Evolutionary conservation across 805 yeast genomes (phyloP).

Genomic region (Lipomyces spencermartinsiae): DNA sequence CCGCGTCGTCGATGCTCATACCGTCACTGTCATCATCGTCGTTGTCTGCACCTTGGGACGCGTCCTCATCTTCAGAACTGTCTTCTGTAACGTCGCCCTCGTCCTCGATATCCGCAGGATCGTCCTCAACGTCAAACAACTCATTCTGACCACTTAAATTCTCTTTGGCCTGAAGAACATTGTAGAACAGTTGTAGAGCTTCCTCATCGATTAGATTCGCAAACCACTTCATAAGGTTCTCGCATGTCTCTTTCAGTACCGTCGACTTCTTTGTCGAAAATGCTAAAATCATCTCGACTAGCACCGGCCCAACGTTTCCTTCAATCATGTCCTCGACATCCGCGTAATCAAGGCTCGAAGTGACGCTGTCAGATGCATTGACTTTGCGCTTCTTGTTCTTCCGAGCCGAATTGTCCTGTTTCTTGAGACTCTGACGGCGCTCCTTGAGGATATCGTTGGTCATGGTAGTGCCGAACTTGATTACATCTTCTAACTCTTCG

Average conservation of each 20-base stretch:
- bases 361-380: background rate
- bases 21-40: slow-evolving; percentile 21
- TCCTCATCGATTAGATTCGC: slow-evolving; percentile 17
- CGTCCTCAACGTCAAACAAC: slow-evolving; percentile 27
- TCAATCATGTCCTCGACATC: background rate
- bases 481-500: slow-evolving; percentile 22
- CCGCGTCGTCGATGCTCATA: slow-evolving; percentile 2
- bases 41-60: slow-evolving; percentile 20
- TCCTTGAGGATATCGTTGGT: background rate
- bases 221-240: slow-evolving; percentile 21
- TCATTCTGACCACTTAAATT: slow-evolving; percentile 28
- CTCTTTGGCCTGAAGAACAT: slow-evolving; percentile 25
- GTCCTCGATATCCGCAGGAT: slow-evolving; percentile 26
- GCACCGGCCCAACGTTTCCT: slow-evolving; percentile 12
- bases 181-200: slow-evolving; percentile 18
- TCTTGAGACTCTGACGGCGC: background rate
- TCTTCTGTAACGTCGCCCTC: slow-evolving; percentile 23
- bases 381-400: slow-evolving; percentile 2
- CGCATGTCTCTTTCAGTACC: slow-evolving; percentile 17
- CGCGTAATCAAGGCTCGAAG: background rate
- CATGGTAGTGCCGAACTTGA: slow-evolving; percentile 7
- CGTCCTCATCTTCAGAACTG: slow-evolving; percentile 14
- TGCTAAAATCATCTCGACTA: slow-evolving; percentile 23
- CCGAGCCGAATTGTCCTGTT: slow-evolving; percentile 1
- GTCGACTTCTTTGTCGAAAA: slow-evolving; percentile 23